phyloP scores from a whole-genome alignment of 345 rosid species.

The Arabidopsis suecica region DNA sequence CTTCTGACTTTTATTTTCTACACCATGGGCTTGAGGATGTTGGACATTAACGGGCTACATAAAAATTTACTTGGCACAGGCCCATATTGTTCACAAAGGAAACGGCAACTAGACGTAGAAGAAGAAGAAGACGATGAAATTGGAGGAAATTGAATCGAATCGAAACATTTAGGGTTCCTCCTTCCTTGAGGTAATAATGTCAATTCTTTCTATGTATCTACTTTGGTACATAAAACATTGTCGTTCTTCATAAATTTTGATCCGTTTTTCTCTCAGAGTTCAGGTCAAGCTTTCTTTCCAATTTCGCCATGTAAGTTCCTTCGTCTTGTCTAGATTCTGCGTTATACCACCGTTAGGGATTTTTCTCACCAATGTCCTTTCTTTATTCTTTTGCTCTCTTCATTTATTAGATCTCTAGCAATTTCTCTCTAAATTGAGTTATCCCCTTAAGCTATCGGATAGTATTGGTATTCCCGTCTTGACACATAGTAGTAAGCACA shows the following conservation, averaged over 20 bases:
- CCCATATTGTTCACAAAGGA: not conserved
- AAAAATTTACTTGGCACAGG: not conserved
- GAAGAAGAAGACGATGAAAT: constrained; percentile 10
- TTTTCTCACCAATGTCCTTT: too few species aligned
- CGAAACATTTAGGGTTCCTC: constrained; percentile 31
- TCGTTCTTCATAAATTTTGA: not conserved
- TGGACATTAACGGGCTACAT: constrained; percentile 1
- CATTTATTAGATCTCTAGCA: too few species aligned
- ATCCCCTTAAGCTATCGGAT: too few species aligned
- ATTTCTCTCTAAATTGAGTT: too few species aligned
- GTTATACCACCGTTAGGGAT: not conserved
- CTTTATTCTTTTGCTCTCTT: too few species aligned
- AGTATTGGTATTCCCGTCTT: too few species aligned
- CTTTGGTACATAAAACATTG: not conserved
- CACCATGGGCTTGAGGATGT: constrained; percentile 2
- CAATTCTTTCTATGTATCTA: not conserved
- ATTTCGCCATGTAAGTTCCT: constrained; percentile 39
- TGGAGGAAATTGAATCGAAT: constrained; percentile 28
- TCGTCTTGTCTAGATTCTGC: not conserved
- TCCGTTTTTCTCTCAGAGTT: constrained; percentile 15
- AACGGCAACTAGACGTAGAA: not conserved
- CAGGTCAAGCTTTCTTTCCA: constrained; percentile 7
- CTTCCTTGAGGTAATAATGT: constrained; percentile 15
- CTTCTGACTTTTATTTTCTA: too few species aligned
- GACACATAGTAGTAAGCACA: not conserved